Percentiles rank a stretch among this genome's conserved stretches.
phyloP scores from a whole-genome alignment of 2,329 filamentous ascomycete genomes.

The Pseudocercospora ulei region DNA sequence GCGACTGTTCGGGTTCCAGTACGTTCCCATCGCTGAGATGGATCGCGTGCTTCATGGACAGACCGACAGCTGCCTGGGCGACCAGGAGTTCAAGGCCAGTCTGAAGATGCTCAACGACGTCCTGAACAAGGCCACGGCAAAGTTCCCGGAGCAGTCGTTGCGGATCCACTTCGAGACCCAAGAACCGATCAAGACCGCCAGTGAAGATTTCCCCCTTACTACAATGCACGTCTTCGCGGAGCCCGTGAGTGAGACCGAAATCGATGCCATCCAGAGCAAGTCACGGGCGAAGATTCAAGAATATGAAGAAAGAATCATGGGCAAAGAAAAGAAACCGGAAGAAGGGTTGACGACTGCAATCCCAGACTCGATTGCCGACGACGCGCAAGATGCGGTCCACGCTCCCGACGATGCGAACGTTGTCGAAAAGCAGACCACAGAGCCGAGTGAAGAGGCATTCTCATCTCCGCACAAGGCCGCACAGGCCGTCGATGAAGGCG shows the following conservation, averaged over 20 bases:
- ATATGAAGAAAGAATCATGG: slow-evolving; percentile 50
- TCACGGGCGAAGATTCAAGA: slow-evolving; percentile 56
- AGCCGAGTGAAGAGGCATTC: neutral
- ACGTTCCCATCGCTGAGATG: slow-evolving; percentile 77
- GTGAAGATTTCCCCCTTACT: slow-evolving; percentile 33
- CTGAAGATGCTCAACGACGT: slow-evolving; percentile 68
- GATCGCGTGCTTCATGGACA: slow-evolving; percentile 82
- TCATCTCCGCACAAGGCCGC: neutral
- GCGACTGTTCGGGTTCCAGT: slow-evolving; percentile 96
- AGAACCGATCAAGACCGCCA: slow-evolving; percentile 26
- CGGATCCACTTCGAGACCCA: slow-evolving; percentile 41
- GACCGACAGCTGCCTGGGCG: slow-evolving; percentile 55
- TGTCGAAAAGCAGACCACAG: neutral
- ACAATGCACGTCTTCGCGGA: slow-evolving; percentile 88
- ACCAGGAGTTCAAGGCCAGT: slow-evolving; percentile 77
- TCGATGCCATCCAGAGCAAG: slow-evolving; percentile 61
- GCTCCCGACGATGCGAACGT: slow-evolving; percentile 4
- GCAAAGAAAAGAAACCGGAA: slow-evolving; percentile 17
- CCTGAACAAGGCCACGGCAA: slow-evolving; percentile 61
- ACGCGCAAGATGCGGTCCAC: slow-evolving; percentile 2
- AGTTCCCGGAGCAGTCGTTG: slow-evolving; percentile 55
- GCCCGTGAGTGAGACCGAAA: slow-evolving; percentile 64
- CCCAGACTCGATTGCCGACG: slow-evolving; percentile 4
- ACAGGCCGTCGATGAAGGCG: slow-evolving; percentile 7
- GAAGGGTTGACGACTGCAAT: neutral